phyloP scores from a whole-genome alignment of 1,139 yeast species.

The Arxiozyma telluris region DNA sequence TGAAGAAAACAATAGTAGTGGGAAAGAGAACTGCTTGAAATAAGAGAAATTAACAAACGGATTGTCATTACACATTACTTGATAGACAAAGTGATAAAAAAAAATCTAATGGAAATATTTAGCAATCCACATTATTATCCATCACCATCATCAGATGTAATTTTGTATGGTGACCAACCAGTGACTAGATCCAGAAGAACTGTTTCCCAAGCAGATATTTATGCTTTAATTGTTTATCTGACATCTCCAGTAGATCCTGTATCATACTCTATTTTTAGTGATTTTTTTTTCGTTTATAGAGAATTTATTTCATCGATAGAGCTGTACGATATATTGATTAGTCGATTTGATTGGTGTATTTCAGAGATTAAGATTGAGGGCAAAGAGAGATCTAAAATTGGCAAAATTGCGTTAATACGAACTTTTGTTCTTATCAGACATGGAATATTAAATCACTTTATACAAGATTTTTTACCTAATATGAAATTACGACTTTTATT shows the following conservation, averaged over 20 bases:
- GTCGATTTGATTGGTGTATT: conserved; percentile 69
- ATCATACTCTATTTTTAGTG: conserved; percentile 71
- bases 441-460: conserved; percentile 74
- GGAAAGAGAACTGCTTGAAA: not conserved
- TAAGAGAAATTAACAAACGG: too few species aligned
- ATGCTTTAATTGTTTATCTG: conserved; percentile 59
- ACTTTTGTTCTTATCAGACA: conserved; percentile 83
- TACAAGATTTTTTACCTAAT: conserved; percentile 55
- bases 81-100: not conserved
- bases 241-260: conserved; percentile 66
- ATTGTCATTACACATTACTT: not conserved
- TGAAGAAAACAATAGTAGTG: not conserved
- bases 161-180: conserved; percentile 13
- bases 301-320: conserved; percentile 52
- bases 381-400: conserved; percentile 39
- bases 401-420: conserved; percentile 66
- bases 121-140: conserved; percentile 27
- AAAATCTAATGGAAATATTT: conserved; percentile 16
- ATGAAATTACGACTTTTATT: conserved; percentile 40
- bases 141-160: conserved; percentile 22
- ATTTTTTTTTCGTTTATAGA: conserved; percentile 78
- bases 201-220: conserved; percentile 29
- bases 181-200: conserved; percentile 14
- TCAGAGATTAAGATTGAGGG: conserved; percentile 28
- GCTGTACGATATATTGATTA: conserved; percentile 51